Evolutionary conservation across 139 green algal species (phyloP), one percentile per base, ranked within the genome.

Genomic region (Choricystis sp.): DNA sequence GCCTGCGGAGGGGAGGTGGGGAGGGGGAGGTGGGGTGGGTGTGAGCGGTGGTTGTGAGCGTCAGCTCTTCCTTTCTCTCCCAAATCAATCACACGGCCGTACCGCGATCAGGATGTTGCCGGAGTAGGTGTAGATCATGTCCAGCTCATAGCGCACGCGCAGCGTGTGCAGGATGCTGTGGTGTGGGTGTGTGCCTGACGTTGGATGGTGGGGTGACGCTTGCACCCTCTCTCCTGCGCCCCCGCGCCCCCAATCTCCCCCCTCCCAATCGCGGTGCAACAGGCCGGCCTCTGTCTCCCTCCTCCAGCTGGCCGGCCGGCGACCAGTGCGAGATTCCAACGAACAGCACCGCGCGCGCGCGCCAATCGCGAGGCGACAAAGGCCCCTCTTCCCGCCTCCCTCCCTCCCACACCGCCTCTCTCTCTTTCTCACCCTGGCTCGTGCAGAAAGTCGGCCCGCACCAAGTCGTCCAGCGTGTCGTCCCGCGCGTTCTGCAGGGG

Each of bases 51-150:
- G 25, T 3, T 30, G 28, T 4, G 9, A 3, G 3, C 9, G 24
- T n/a, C 25, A 68, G 49, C 21, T 40, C 9, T 27, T 24, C 59
- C 4, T 40, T 63, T n/a, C n/a, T n/a, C n/a, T n/a, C n/a, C n/a
- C 9, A 52, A 52, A 59, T 16, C 9, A 59, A 59, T 26, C 9
- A 59, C 14, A 59, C 56, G 23, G 16, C 26, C 62, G 20, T 61
- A 87, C 79, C 49, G 86, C 86, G 49, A 94, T 94, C 1, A 94
- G 73, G 59, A 94, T 94, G 67, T 68, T 77, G 60, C 84, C 86
- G 20, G 72, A 86, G 84, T 94, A 94, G 9, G 86, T 94, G 74
- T 94, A 94, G 31, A 94, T 94, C 52, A 83, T 69, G 66, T 92
- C 84, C 29, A 87, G 68, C 2, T 55, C 29, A 59, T 94, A 94